Evolutionary conservation across 257 asterid genomes (phyloP).

Genomic region (Leonotis leonurus): DNA sequence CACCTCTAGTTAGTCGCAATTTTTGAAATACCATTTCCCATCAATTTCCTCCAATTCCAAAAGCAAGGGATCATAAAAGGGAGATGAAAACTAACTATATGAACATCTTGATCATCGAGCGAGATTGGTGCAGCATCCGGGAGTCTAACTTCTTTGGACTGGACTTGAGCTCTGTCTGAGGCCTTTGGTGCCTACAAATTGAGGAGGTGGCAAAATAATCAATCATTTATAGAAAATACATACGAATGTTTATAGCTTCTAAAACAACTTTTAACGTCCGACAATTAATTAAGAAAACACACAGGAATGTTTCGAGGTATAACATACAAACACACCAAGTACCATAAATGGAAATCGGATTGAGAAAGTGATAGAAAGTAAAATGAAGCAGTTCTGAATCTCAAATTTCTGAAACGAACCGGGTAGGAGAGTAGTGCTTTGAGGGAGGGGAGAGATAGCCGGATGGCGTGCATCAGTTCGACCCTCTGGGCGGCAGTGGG

Average conservation of each 20-base stretch:
- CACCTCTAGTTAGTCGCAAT: not conserved
- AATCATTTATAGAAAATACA: slow-evolving; percentile 1
- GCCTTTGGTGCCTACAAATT: slow-evolving; percentile 64
- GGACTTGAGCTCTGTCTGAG: slow-evolving; percentile 81
- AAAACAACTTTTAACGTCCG: not conserved
- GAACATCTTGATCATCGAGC: slow-evolving; percentile 91
- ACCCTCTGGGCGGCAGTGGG: slow-evolving; percentile 78
- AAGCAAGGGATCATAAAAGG: slow-evolving; percentile 5
- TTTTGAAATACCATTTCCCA: not conserved
- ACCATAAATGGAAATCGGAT: not conserved
- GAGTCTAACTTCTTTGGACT: slow-evolving; percentile 75
- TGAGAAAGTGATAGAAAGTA: not conserved
- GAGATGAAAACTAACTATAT: slow-evolving; percentile 49
- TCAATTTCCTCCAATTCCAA: slow-evolving; percentile 3
- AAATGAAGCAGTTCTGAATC: not conserved
- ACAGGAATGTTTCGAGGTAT: not conserved
- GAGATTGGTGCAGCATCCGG: slow-evolving; percentile 66
- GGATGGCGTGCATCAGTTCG: slow-evolving; percentile 79
- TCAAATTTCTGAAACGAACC: slow-evolving; percentile 22
- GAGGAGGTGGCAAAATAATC: not conserved
- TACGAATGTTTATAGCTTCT: too few species aligned
- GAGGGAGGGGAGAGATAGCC: slow-evolving; percentile 57
- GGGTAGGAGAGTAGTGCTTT: slow-evolving; percentile 63
- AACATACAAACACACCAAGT: not conserved
- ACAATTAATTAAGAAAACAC: not conserved